These are phyloP conservation scores for Penicillium steckii DNA, from an alignment of 495 filamentous ascomycete genomes.

Conservation along the genomic window DNA sequence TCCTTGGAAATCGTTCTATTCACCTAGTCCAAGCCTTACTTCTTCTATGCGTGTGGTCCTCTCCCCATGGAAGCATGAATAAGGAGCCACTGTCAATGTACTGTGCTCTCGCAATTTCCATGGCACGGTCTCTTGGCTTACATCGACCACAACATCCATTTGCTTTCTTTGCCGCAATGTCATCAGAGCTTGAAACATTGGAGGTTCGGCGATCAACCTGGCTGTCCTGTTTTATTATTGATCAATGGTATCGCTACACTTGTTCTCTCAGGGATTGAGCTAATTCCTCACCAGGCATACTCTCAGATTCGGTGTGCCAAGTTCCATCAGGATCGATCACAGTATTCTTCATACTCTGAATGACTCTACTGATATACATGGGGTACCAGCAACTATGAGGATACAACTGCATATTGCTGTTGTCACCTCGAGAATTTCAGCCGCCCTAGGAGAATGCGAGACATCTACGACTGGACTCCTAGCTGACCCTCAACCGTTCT, in stretches of 20 bases:
- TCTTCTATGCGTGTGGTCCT: conserved; percentile 3
- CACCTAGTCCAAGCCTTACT: conserved; percentile 8
- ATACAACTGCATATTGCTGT: conserved; percentile 4
- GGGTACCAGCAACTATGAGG: not conserved
- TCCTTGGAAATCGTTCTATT: conserved; percentile 1
- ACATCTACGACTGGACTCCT: not conserved
- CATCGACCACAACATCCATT: conserved; percentile 6
- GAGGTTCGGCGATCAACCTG: conserved; percentile 1
- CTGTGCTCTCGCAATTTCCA: conserved; percentile 1
- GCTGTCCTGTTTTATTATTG: conserved; percentile 2
- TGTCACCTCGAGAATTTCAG: conserved; percentile 1
- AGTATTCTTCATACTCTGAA: conserved; percentile 3
- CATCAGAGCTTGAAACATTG: conserved; percentile 2
- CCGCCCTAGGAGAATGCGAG: conserved; percentile 3
- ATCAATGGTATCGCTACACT: conserved; percentile 1
- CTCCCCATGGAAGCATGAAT: conserved; percentile 4
- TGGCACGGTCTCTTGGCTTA: conserved; percentile 6
- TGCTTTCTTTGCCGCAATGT: conserved; percentile 3
- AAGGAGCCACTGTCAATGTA: conserved; percentile 8
- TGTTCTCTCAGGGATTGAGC: not conserved
- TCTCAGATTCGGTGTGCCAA: not conserved
- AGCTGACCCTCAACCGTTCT: not conserved
- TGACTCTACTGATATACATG: not conserved
- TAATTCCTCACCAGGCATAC: not conserved
- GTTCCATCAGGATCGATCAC: conserved; percentile 4